Base-by-base conservation (phyloP, 257 asterid genomes). In the Plantago ovata region DNA sequence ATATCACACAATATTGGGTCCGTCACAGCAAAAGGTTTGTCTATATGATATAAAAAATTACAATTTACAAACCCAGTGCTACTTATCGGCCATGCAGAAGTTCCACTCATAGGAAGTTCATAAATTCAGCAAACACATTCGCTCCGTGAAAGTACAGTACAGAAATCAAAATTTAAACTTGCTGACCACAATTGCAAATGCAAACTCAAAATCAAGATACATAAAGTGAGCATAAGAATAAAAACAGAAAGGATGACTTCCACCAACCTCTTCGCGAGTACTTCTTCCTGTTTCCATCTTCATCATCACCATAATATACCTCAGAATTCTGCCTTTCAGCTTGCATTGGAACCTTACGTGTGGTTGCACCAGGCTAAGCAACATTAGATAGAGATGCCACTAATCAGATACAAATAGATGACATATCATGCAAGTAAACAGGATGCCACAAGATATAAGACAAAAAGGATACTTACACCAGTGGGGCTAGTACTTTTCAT, bases 261-360 rank as follows among this genome's bases (percentile, higher is more conserved):
- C 61, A 47, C 80, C 63, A 65, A 85, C 98, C 98, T 78, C 98
- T 81, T 71, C 80, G 75, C 8, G 96, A 71, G 82, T 91, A 91
- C 75, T 91, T 92, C 63, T 75, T 85, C 73, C 65, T 68, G 67
- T 82, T 88, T 10, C 70, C 88, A 72, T 91, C 98, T 72, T 91
- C 98, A 72, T 91, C 96, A 61, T 91, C 96, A 21, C 85, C 90
- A 75, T 75, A 87, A 75, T 91, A 91, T 22, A 65, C 56, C 73
- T 91, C 98, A 40, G 98, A 87, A 66, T 77, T 83, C 69, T 83
- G 95, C 73, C 81, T 83, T 51, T 91, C 96, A 53, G 54, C 76
- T 75, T 79, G 98, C 59, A 61, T 13, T 39, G 84, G 69, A 73
- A 70, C 75, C 77, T 91, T 87, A 47, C 95, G 76, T 20, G 96